Conservation (phyloP, 371 early-diverging fungal species). For the Conidiobolus incongruus region DNA sequence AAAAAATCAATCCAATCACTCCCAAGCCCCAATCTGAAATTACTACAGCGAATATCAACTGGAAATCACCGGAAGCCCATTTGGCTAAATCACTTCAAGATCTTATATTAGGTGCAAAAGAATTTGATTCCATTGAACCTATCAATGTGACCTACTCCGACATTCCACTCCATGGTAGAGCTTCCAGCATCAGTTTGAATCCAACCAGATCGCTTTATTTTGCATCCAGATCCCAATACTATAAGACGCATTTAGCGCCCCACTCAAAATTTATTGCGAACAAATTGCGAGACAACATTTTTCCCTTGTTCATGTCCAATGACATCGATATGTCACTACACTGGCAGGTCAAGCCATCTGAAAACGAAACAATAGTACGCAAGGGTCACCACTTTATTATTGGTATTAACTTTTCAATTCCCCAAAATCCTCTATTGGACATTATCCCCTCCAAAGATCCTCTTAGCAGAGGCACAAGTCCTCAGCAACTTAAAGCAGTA, state of each 20-base stretch:
- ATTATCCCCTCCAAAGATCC: background rate
- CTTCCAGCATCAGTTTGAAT: no score
- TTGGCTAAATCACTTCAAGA: background rate
- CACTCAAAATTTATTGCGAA: background rate
- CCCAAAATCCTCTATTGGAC: slow-evolving; percentile 29
- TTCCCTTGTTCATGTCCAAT: slow-evolving; percentile 55
- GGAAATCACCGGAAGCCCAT: background rate
- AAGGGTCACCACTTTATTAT: slow-evolving; percentile 73
- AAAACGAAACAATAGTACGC: no score
- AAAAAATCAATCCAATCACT: no score
- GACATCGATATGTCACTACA: slow-evolving; percentile 73
- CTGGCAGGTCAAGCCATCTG: slow-evolving; percentile 39
- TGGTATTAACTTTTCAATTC: slow-evolving; percentile 65
- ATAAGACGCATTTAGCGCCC: background rate
- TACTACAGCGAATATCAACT: background rate
- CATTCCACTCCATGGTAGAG: no score
- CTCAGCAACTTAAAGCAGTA: no score
- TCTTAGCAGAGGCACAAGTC: background rate
- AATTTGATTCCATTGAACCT: background rate
- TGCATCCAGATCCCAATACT: background rate
- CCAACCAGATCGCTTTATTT: background rate
- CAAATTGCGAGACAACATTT: slow-evolving; percentile 13
- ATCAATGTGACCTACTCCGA: background rate
- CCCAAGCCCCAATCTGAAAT: no score
- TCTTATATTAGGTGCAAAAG: background rate